phyloP scores from a whole-genome alignment of 1,139 yeast genomes.

The Diutina neorugosa region DNA sequence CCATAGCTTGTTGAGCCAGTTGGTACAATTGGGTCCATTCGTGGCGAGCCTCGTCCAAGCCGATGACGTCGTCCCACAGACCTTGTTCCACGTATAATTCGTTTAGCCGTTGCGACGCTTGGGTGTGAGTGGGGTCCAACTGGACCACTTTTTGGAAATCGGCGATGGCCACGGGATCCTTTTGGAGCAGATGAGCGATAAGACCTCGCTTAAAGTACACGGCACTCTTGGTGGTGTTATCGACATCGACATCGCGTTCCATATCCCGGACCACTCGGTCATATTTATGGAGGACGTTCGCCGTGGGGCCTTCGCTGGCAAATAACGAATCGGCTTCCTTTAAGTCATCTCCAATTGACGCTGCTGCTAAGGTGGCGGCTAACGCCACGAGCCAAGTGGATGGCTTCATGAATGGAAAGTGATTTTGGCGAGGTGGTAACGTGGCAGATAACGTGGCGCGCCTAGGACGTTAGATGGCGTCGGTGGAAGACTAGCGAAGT shows the following conservation, averaged over 20 bases:
- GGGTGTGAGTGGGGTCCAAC: conserved; percentile 24
- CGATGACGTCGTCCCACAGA: conserved; percentile 15
- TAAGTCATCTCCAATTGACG: not conserved
- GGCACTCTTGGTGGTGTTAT: not conserved
- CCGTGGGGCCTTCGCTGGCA: conserved; percentile 1
- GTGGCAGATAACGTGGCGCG: not conserved
- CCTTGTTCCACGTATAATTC: conserved; percentile 38
- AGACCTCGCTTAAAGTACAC: conserved; percentile 3
- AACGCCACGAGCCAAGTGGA: not conserved
- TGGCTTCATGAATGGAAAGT: not conserved
- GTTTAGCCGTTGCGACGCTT: conserved; percentile 31
- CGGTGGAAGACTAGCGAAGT: not conserved
- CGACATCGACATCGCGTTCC: not conserved
- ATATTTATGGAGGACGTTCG: not conserved
- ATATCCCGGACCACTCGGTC: conserved; percentile 4
- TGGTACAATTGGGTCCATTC: not conserved
- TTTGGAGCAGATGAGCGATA: conserved; percentile 10
- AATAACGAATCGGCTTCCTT: not conserved
- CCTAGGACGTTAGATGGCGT: not conserved
- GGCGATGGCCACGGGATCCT: conserved; percentile 32
- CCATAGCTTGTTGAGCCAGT: not conserved
- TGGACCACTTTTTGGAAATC: conserved; percentile 33
- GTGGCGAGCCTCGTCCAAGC: conserved; percentile 8
- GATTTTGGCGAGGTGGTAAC: not conserved
- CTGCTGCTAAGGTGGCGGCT: not conserved